Percentiles rank a stretch among this genome's conserved stretches.
These are phyloP conservation scores for Ustilago trichophora DNA, from an alignment of 1,284 basidiomycete species.

Conservation along the genomic window DNA sequence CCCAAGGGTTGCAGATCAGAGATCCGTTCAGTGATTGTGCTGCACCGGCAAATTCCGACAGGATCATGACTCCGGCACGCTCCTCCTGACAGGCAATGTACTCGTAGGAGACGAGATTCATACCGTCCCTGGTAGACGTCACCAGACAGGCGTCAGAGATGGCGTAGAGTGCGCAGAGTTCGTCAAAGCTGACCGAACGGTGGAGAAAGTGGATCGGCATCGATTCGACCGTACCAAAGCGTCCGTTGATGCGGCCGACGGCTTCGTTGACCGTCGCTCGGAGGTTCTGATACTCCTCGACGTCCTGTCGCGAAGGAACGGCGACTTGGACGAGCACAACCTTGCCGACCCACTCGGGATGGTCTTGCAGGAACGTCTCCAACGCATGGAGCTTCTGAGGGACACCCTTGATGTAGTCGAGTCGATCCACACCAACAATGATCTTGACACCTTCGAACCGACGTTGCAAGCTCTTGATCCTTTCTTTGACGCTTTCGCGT, in stretches of 20 bases:
- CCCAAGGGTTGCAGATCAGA: slow-evolving; percentile 67
- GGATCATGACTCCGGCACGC: slow-evolving; percentile 92
- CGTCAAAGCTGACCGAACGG: slow-evolving; percentile 86
- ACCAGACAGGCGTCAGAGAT: slow-evolving; percentile 96
- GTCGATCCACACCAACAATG: slow-evolving; percentile 95
- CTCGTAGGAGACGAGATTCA: slow-evolving; percentile 99
- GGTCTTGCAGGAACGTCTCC: slow-evolving; percentile 93
- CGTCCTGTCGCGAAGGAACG: slow-evolving; percentile 95
- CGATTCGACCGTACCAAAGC: slow-evolving; percentile 97
- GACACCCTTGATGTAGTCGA: slow-evolving; percentile 99
- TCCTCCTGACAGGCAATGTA: slow-evolving; percentile 95
- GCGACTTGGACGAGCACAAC: slow-evolving; percentile 96
- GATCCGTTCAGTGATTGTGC: slow-evolving; percentile 74
- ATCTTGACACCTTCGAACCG: slow-evolving; percentile 95
- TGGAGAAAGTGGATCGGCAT: slow-evolving; percentile 98
- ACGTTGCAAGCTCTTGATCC: slow-evolving; percentile 82
- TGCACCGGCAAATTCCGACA: slow-evolving; percentile 97
- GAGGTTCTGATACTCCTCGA: slow-evolving; percentile 98
- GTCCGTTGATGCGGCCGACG: slow-evolving; percentile 96
- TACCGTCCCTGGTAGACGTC: slow-evolving; percentile 92
- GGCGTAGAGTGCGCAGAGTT: slow-evolving; percentile 94
- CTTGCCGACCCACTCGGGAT: slow-evolving; percentile 99
- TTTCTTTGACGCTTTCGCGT: slow-evolving; percentile 79
- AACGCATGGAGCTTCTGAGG: slow-evolving; percentile 97
- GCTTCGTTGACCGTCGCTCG: slow-evolving; percentile 96